A percentile compares a stretch with the other conserved stretches of the same genome.
These are phyloP conservation scores for Saccharomycopsis hybrid DNA, from an alignment of 1,139 yeast genomes.

Conservation along the genomic window DNA sequence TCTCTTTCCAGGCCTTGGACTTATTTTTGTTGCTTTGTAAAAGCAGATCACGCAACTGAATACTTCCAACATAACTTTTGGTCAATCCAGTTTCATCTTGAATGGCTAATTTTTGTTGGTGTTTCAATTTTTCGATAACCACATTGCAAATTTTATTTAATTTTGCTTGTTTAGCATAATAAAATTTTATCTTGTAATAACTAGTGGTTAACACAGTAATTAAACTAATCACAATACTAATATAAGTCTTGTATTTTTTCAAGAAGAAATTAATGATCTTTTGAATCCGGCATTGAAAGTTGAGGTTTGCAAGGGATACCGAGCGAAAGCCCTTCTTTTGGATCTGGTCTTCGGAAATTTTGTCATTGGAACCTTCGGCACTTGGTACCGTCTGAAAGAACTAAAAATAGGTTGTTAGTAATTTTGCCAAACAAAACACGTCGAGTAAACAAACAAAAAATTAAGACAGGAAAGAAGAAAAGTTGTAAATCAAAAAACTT, in stretches of 20 bases:
- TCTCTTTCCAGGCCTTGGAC: slow-evolving; percentile 57
- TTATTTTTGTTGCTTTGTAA: slow-evolving; percentile 42
- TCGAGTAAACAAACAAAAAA: slow-evolving; percentile 22
- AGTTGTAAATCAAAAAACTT: slow-evolving; percentile 36
- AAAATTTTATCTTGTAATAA: slow-evolving; percentile 33
- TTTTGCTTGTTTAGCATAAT: slow-evolving; percentile 35
- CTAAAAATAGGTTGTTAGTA: slow-evolving; percentile 27
- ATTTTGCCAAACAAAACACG: not conserved
- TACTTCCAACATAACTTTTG: slow-evolving; percentile 55
- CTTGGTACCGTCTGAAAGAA: slow-evolving; percentile 11
- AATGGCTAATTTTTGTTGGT: slow-evolving; percentile 32
- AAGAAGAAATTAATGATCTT: slow-evolving; percentile 24
- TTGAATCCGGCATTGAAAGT: slow-evolving; percentile 26
- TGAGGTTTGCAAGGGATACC: slow-evolving; percentile 30
- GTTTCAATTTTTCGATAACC: slow-evolving; percentile 27
- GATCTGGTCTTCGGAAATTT: slow-evolving; percentile 26
- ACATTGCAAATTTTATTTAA: slow-evolving; percentile 29
- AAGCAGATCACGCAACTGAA: slow-evolving; percentile 70
- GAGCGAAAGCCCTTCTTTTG: slow-evolving; percentile 29
- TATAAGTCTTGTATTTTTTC: slow-evolving; percentile 35
- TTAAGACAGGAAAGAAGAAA: not conserved
- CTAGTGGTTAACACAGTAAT: slow-evolving; percentile 26
- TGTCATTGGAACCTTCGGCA: slow-evolving; percentile 29
- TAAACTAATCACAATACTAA: slow-evolving; percentile 30
- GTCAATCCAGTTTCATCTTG: slow-evolving; percentile 32